Evolutionary conservation across 352 stramenopile genomes (phyloP).

Genomic region (Globisporangium megalacanthum): DNA sequence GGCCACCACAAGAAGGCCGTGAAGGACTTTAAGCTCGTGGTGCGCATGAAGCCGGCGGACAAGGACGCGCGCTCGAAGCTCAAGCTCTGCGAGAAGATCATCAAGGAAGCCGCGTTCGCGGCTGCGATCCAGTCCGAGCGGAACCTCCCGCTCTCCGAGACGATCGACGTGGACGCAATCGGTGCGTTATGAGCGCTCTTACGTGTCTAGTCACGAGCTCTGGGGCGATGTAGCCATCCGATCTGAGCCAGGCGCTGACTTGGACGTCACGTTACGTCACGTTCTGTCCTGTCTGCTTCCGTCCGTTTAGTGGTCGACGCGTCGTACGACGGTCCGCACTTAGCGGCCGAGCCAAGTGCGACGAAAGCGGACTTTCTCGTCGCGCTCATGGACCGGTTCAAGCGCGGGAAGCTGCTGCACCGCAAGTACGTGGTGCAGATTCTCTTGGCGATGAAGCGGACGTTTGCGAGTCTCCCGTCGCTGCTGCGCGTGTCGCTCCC

Average conservation of each 20-base stretch:
- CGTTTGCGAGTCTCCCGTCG: constrained; percentile 87
- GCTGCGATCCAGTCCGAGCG: constrained; percentile 95
- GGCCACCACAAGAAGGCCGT: constrained; percentile 95
- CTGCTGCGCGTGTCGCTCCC: constrained; percentile 85
- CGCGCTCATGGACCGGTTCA: constrained; percentile 94
- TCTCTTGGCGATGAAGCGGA: constrained; percentile 89
- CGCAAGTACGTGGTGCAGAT: constrained; percentile 97
- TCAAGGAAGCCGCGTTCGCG: constrained; percentile 95
- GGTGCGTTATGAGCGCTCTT: constrained; percentile 31
- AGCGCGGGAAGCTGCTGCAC: constrained; percentile 96
- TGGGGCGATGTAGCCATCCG: not conserved
- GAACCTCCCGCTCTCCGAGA: constrained; percentile 90
- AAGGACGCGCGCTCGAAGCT: constrained; percentile 92
- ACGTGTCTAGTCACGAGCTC: too few relatives aligned
- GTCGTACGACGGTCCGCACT: constrained; percentile 71
- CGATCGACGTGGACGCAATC: constrained; percentile 85
- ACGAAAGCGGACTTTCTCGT: constrained; percentile 85
- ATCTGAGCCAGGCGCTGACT: not conserved
- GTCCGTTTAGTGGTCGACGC: constrained; percentile 58
- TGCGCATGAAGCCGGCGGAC: constrained; percentile 94
- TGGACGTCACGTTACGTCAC: not conserved
- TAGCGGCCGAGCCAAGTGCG: constrained; percentile 48
- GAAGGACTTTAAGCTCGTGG: constrained; percentile 97
- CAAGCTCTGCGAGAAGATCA: constrained; percentile 95
- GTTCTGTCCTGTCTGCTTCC: not conserved